Conservation (phyloP, 208 protist species). For the Leishmania major region DNA sequence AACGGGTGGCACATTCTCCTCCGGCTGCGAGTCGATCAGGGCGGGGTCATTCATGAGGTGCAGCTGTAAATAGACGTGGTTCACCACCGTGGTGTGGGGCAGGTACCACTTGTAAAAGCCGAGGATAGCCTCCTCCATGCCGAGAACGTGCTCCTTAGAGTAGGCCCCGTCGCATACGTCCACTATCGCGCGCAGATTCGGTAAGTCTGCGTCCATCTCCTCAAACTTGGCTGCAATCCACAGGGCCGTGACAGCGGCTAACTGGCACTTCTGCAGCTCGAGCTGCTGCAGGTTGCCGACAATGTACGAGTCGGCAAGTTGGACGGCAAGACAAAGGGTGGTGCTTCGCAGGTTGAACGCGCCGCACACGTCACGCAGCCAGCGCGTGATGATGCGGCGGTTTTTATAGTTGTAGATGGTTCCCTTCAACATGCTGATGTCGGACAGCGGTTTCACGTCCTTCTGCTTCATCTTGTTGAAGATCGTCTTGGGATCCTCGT, state of each 20-base stretch:
- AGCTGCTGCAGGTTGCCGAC: conserved; percentile 57
- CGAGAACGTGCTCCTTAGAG: conserved; percentile 53
- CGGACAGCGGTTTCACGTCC: conserved; percentile 58
- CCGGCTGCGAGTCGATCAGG: conserved; percentile 36
- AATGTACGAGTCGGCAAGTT: conserved; percentile 79
- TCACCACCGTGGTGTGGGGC: conserved; percentile 82
- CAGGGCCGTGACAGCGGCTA: conserved; percentile 72
- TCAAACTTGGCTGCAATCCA: conserved; percentile 90
- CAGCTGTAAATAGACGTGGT: conserved; percentile 81
- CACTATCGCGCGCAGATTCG: conserved; percentile 65
- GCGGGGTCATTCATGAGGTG: conserved; percentile 65
- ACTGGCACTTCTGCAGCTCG: conserved; percentile 73
- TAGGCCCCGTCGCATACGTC: conserved; percentile 82
- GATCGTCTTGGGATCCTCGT: conserved; percentile 55
- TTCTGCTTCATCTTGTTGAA: conserved; percentile 77
- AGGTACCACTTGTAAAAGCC: conserved; percentile 81
- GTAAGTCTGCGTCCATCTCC: conserved; percentile 75
- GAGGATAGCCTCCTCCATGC: conserved; percentile 83
- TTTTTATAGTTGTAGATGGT: conserved; percentile 88
- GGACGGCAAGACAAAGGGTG: conserved; percentile 83
- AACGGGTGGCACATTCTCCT: conserved; percentile 8
- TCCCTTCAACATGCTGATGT: conserved; percentile 75
- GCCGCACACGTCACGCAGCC: conserved; percentile 81
- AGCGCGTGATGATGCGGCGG: conserved; percentile 78
- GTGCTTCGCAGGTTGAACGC: conserved; percentile 78